Evolutionary conservation across 2,329 filamentous ascomycete genomes (phyloP), one percentile per base, ranked within the genome.

Genomic region (Talaromyces sp.): DNA sequence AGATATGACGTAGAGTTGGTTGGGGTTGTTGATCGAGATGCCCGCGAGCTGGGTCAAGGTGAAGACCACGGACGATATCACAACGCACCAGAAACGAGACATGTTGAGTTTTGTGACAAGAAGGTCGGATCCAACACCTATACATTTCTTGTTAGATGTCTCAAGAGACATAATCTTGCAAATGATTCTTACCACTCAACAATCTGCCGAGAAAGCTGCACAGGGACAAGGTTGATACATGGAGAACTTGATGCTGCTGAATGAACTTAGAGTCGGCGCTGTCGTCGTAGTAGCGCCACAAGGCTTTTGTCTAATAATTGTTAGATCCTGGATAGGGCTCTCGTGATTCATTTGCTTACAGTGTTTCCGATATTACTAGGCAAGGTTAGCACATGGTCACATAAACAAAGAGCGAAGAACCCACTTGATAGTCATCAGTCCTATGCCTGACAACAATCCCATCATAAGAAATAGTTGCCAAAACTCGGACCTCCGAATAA

Each of bases 351-450:
- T 32, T 38, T 57, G 32, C 75, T 74, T 70, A 87, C 88, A 68
- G 93, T 86, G 71, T 96, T 96, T 50, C 95, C 95, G 70, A 98
- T 96, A 69, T 99, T 99, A 78, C 91, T 96, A 67, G 24, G 49
- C 11, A 55, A 14, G 24, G 58, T 62, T 59, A 60, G 61, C 29
- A 13, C 31, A 32, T 32, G 8, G 14, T 27, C 13, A 17, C 8
- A 26, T 17, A 8, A 2, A 50, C 19, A 26, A 32, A 7, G 29
- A 8, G 41, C 21, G 11, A 21, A 21, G 26, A 43, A 66, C 89
- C 75, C 82, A 96, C 92, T 99, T 99, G 77, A 99, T 99, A 0
- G 93, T 98, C 95, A 99, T 99, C 65, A 99, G 79, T 11, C 95
- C 95, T 68, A 97, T 89, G 57, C 95, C 95, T 5, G 92, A 91